These are phyloP conservation scores for Botryosphaeria agaves DNA, from an alignment of 2,329 filamentous ascomycete species.

Conservation along the genomic window DNA sequence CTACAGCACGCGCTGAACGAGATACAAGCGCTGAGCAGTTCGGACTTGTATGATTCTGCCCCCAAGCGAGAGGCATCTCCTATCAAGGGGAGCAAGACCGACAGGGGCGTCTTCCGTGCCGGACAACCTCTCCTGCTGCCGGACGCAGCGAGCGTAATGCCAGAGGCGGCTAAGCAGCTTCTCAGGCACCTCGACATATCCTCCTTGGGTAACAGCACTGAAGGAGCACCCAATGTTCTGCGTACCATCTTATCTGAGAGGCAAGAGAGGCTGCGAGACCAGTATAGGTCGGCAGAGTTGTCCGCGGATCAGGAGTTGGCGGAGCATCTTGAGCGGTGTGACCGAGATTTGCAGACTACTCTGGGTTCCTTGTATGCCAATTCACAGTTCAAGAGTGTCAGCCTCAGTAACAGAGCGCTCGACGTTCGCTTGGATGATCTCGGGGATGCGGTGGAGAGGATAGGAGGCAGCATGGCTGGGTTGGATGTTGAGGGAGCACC, in stretches of 20 bases:
- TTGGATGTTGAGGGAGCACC: conserved; percentile 4
- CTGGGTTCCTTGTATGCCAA: conserved; percentile 20
- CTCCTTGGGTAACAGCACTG: conserved; percentile 5
- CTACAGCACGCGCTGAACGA: conserved; percentile 9
- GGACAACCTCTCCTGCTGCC: conserved; percentile 11
- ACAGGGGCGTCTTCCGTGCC: conserved; percentile 11
- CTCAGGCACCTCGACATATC: conserved; percentile 13
- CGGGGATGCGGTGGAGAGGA: conserved; percentile 13
- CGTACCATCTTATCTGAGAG: conserved; percentile 14
- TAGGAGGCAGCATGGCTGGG: conserved; percentile 10
- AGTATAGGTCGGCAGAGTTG: conserved; percentile 15
- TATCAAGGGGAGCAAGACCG: conserved; percentile 5
- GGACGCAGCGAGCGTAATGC: conserved; percentile 12
- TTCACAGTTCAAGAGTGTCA: conserved; percentile 13
- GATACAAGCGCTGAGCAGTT: conserved; percentile 3
- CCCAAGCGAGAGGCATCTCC: not conserved
- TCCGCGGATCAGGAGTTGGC: conserved; percentile 16
- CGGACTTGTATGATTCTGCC: not conserved
- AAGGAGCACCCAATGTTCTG: conserved; percentile 13
- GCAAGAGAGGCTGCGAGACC: conserved; percentile 15
- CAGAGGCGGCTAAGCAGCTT: conserved; percentile 12
- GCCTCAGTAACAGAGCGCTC: conserved; percentile 10
- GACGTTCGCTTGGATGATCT: conserved; percentile 13
- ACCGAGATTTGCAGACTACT: conserved; percentile 19
- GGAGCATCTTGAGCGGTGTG: conserved; percentile 17